These are phyloP conservation scores for Aquilaria yunnanensis DNA, from an alignment of 345 rosid species.

Conservation along the genomic window DNA sequence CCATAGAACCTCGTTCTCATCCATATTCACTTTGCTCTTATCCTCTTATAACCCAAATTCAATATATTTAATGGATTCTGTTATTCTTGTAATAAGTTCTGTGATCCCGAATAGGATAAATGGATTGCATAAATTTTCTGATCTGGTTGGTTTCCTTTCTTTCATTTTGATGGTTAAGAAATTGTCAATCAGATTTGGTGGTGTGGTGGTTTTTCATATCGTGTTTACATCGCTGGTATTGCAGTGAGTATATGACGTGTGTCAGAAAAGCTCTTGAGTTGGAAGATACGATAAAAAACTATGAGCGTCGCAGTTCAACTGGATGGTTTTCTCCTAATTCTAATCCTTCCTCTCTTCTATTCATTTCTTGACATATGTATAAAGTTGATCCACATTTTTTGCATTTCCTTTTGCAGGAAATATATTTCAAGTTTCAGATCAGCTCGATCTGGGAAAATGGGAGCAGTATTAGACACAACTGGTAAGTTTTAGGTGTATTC, in stretches of 20 bases:
- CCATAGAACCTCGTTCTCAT: too few species aligned
- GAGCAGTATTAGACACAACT: conserved; percentile 52
- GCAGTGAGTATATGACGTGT: conserved; percentile 83
- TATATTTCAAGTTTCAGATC: conserved; percentile 87
- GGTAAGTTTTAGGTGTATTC: conserved; percentile 38
- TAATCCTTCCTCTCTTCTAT: conserved; percentile 9
- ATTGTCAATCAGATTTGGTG: too few species aligned
- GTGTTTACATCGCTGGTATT: conserved; percentile 1
- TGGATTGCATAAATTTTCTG: too few species aligned
- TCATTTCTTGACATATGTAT: conserved; percentile 9
- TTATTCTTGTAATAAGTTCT: too few species aligned
- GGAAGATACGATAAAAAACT: conserved; percentile 90
- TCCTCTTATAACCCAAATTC: too few species aligned
- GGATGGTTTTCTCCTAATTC: conserved; percentile 73
- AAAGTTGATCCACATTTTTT: not conserved
- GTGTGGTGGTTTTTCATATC: too few species aligned
- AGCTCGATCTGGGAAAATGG: conserved; percentile 58
- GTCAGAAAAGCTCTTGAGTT: conserved; percentile 83
- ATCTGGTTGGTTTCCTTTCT: too few species aligned
- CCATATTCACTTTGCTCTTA: too few species aligned
- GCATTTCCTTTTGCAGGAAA: conserved; percentile 48
- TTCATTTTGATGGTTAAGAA: too few species aligned
- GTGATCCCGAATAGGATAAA: too few species aligned
- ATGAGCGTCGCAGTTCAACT: conserved; percentile 69
- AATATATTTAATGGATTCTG: too few species aligned